Evolutionary conservation across 805 yeast genomes (phyloP).

Genomic region (Wickerhamomyces tratensis): DNA sequence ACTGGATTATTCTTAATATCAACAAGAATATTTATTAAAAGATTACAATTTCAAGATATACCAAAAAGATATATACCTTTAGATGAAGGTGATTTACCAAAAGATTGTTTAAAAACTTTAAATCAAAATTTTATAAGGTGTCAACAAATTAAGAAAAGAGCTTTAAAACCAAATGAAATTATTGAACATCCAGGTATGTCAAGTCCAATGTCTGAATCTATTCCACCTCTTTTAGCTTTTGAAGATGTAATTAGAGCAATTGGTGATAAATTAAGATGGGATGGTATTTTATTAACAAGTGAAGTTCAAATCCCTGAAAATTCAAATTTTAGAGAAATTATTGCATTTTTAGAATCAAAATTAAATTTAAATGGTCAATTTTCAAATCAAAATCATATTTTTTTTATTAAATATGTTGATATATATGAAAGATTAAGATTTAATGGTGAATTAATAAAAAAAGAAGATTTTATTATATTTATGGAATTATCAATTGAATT

Average conservation of each 20-base stretch:
- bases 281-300: slow-evolving; percentile 29
- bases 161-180: slow-evolving; percentile 29
- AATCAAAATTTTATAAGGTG: slow-evolving; percentile 31
- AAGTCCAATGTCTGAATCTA: slow-evolving; percentile 25
- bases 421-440: slow-evolving; percentile 63
- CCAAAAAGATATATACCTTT: slow-evolving; percentile 73
- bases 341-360: slow-evolving; percentile 24
- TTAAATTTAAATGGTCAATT: slow-evolving; percentile 10
- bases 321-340: slow-evolving; percentile 31
- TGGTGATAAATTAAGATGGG: slow-evolving; percentile 47
- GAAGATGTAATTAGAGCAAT: slow-evolving; percentile 53
- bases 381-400: background rate
- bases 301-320: slow-evolving; percentile 26
- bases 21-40: slow-evolving; percentile 46
- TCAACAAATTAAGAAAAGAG: slow-evolving; percentile 26
- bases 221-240: slow-evolving; percentile 30
- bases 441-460: slow-evolving; percentile 50
- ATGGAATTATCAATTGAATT: slow-evolving; percentile 34
- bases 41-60: slow-evolving; percentile 58
- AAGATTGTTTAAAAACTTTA: slow-evolving; percentile 30
- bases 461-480: slow-evolving; percentile 50
- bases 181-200: slow-evolving; percentile 46
- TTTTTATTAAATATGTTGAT: slow-evolving; percentile 27
- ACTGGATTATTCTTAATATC: slow-evolving; percentile 41
- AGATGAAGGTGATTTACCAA: slow-evolving; percentile 48